A percentile compares a stretch with the other conserved stretches of the same genome.
Conservation (phyloP, 768 basidiomycete species). For the Leucocoprinus sp. region DNA sequence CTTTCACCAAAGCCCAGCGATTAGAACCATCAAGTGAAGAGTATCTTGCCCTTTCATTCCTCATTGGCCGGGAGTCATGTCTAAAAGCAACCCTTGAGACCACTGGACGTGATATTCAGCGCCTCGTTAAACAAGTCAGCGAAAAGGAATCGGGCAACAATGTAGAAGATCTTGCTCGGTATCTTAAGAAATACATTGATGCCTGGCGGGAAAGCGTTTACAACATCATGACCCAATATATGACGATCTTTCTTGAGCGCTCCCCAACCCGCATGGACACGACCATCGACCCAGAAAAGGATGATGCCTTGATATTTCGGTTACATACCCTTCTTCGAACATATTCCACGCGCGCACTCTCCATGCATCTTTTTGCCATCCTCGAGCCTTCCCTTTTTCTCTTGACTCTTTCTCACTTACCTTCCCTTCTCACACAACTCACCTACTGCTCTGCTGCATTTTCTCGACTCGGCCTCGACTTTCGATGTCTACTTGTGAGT, state of each 20-base stretch:
- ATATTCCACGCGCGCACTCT: slow-evolving; percentile 54
- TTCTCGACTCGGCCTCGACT: slow-evolving; percentile 87
- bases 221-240: slow-evolving; percentile 85
- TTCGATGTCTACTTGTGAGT: slow-evolving; percentile 59
- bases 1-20: slow-evolving; percentile 13
- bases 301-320: slow-evolving; percentile 19
- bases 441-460: slow-evolving; percentile 92
- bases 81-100: slow-evolving; percentile 51
- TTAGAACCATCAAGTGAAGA: slow-evolving; percentile 42
- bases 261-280: slow-evolving; percentile 22
- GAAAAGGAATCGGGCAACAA: background rate
- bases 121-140: slow-evolving; percentile 21
- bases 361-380: slow-evolving; percentile 58
- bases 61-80: slow-evolving; percentile 57
- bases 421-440: slow-evolving; percentile 85
- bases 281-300: slow-evolving; percentile 15
- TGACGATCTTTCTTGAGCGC: slow-evolving; percentile 81
- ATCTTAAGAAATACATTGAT: slow-evolving; percentile 83
- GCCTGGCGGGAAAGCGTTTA: slow-evolving; percentile 88
- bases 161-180: slow-evolving; percentile 60
- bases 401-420: slow-evolving; percentile 54
- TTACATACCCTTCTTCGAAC: slow-evolving; percentile 52
- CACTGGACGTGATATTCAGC: slow-evolving; percentile 37
- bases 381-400: slow-evolving; percentile 55
- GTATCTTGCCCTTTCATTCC: slow-evolving; percentile 81